phyloP scores from a whole-genome alignment of 805 yeast genomes.

The Candida piceae region DNA sequence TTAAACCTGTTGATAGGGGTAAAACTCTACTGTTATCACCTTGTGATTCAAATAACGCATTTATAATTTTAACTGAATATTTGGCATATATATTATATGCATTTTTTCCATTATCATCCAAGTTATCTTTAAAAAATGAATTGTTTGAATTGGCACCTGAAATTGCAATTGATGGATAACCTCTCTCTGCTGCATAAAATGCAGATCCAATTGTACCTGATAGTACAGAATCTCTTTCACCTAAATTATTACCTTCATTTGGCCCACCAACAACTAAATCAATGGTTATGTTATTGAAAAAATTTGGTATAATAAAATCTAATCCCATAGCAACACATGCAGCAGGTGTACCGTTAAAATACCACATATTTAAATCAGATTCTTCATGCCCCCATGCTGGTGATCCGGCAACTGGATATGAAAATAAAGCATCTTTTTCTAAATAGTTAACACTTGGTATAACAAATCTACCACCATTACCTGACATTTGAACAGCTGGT shows the following conservation, averaged over 20 bases:
- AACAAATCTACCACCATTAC: slow-evolving; percentile 51
- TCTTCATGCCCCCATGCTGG: slow-evolving; percentile 54
- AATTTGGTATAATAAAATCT: slow-evolving; percentile 41
- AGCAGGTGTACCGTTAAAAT: slow-evolving; percentile 54
- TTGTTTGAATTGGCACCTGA: slow-evolving; percentile 47
- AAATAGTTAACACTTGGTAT: slow-evolving; percentile 36
- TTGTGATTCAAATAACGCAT: slow-evolving; percentile 32
- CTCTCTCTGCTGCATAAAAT: slow-evolving; percentile 43
- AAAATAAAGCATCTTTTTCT: slow-evolving; percentile 42
- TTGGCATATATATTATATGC: slow-evolving; percentile 43
- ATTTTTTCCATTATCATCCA: slow-evolving; percentile 36
- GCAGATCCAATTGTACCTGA: slow-evolving; percentile 53
- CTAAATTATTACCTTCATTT: slow-evolving; percentile 46
- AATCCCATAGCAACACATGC: slow-evolving; percentile 45
- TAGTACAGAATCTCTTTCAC: slow-evolving; percentile 37
- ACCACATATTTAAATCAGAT: slow-evolving; percentile 41
- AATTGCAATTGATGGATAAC: slow-evolving; percentile 45
- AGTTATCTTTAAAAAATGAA: slow-evolving; percentile 42
- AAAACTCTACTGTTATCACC: slow-evolving; percentile 35
- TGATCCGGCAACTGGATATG: slow-evolving; percentile 41
- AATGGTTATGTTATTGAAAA: slow-evolving; percentile 37
- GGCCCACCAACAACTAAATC: slow-evolving; percentile 51
- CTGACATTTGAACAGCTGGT: slow-evolving; percentile 47
- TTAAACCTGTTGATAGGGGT: slow-evolving; percentile 42
- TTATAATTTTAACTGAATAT: slow-evolving; percentile 35